Evolutionary conservation across 2,329 filamentous ascomycete species (phyloP), one percentile per base, ranked within the genome.

Genomic region (Pseudogymnoascus sp.): DNA sequence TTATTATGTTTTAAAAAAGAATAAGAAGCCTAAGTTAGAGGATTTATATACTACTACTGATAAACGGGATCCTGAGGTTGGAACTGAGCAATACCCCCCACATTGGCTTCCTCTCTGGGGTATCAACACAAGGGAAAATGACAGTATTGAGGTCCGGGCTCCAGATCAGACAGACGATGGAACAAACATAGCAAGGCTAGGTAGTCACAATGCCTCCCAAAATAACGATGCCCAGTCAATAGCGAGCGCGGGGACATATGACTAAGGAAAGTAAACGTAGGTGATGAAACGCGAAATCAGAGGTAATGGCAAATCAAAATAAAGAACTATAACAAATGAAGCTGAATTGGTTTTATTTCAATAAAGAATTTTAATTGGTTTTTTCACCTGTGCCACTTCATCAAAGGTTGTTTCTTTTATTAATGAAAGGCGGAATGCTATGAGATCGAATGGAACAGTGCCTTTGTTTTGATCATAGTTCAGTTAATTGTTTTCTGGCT

Each of bases 341-440:
- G 22, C 22, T 4, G 22, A 25, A 2, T 25, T 25, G 61, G 61
- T 2, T 25, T 68, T 25, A 62, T 66, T 54, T 65, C 64, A 11
- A 68, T 66, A 12, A 39, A 35, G 11, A 67, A 68, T 39, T 5
- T 39, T n/a, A n/a, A 39, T 12, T 11, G 3, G 5, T 25, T 14
- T 43, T 9, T 6, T 6, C 11, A 7, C 20, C 20, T 3, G 14
- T 43, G 11, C 20, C 22, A 25, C 39, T 43, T 8, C 22, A n/a
- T 18, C 18, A 41, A 41, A 22, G 9, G 18, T 5, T 22, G 2
- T n/a, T 43, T 43, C 14, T 8, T 25, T 43, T 28, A 2, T 4
- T 25, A 25, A 25, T 25, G 6, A 47, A 47, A 47, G 22, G 22
- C 6, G 14, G 6, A 47, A 47, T 28, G 20, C n/a, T 47, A 9